Evolutionary conservation across 805 yeast species (phyloP).

Genomic region (Ogataea kodamae): DNA sequence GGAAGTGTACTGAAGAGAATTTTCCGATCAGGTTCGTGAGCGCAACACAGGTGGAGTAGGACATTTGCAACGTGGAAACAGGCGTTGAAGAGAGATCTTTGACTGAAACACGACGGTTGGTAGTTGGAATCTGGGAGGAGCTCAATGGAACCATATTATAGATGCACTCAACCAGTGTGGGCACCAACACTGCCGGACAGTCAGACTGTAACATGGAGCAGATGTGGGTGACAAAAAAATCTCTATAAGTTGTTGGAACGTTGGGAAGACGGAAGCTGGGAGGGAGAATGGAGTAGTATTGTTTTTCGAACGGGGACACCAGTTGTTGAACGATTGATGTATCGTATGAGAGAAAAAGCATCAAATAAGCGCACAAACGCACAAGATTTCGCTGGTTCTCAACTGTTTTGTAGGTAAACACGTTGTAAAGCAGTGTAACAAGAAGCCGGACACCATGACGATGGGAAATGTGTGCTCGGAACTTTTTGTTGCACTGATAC

Average conservation of each 20-base stretch:
- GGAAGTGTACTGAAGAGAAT: conserved; percentile 36
- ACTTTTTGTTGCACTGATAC: conserved; percentile 63
- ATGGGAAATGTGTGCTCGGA: conserved; percentile 43
- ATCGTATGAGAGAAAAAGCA: conserved; percentile 45
- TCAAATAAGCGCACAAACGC: conserved; percentile 48
- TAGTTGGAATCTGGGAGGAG: conserved; percentile 13
- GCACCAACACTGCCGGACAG: conserved; percentile 36
- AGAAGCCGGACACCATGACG: conserved; percentile 49
- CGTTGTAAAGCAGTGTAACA: conserved; percentile 53
- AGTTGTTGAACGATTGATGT: conserved; percentile 37
- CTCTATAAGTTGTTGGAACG: conserved; percentile 52
- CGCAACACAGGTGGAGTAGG: conserved; percentile 47
- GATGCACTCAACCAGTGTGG: conserved; percentile 54
- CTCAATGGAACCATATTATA: conserved; percentile 56
- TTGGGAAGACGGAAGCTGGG: conserved; percentile 40
- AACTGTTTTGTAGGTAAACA: conserved; percentile 44
- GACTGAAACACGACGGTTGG: conserved; percentile 17
- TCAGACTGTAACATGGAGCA: conserved; percentile 40
- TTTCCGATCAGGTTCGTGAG: conserved; percentile 42
- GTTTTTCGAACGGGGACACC: conserved; percentile 42
- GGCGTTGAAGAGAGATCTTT: conserved; percentile 10
- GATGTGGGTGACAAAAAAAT: conserved; percentile 55
- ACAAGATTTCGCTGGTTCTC: conserved; percentile 41
- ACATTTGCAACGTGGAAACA: conserved; percentile 36
- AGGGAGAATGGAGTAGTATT: conserved; percentile 50